phyloP scores from a whole-genome alignment of 2,329 filamentous ascomycete species.

The Fusarium virguliforme region DNA sequence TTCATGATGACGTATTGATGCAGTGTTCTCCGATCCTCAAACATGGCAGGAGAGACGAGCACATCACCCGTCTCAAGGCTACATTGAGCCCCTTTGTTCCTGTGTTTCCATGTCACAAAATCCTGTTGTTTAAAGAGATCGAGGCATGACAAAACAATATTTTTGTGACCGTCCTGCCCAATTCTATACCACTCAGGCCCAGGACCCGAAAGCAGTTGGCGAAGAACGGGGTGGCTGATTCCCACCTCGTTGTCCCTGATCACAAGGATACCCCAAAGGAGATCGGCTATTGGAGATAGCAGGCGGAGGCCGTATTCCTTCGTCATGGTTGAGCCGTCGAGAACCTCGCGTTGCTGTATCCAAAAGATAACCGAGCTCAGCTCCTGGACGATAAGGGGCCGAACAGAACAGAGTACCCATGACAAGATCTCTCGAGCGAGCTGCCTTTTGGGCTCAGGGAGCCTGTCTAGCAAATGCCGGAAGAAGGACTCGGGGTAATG shows the following conservation, averaged over 20 bases:
- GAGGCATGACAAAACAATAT: neutral
- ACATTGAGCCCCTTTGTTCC: neutral
- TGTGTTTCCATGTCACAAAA: neutral
- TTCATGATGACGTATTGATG: neutral
- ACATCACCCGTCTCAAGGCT: neutral
- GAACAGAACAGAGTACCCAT: neutral
- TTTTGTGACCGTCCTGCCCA: neutral
- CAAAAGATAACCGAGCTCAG: neutral
- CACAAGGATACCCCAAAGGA: neutral
- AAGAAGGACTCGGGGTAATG: neutral
- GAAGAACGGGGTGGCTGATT: neutral
- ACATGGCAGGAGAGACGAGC: neutral
- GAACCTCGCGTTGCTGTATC: neutral
- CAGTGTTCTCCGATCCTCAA: neutral
- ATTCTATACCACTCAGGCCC: neutral
- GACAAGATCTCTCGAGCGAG: neutral
- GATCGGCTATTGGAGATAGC: neutral
- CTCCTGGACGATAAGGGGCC: neutral
- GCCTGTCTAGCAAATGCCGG: neutral
- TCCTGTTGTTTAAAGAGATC: neutral
- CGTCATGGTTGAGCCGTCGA: neutral
- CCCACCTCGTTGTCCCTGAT: neutral
- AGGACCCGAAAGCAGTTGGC: neutral
- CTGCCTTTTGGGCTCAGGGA: neutral
- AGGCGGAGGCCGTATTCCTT: neutral